phyloP scores from a whole-genome alignment of 163 green algal species.

The Chlamydomonas reinhardtii region DNA sequence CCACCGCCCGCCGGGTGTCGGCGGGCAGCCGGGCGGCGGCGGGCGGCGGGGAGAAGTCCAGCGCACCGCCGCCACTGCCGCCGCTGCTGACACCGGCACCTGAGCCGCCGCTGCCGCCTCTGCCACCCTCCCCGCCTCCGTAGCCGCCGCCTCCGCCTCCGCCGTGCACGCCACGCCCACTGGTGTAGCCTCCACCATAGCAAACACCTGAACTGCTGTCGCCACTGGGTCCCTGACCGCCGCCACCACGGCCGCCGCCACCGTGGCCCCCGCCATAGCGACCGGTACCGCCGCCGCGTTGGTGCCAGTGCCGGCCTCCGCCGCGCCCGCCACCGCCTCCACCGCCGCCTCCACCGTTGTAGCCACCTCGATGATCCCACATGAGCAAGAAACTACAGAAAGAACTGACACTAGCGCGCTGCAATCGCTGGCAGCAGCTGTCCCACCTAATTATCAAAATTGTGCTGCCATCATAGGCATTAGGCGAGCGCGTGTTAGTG shows the following conservation, averaged over 20 bases:
- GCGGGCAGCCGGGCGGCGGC: neutral
- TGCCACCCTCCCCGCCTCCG: neutral
- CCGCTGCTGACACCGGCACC: neutral
- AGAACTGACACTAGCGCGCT: too few species aligned
- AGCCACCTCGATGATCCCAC: too few species aligned
- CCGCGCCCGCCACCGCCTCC: neutral
- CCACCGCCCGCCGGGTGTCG: neutral
- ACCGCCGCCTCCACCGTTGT: too few species aligned
- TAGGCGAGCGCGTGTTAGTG: too few species aligned
- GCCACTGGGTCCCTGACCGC: too few species aligned
- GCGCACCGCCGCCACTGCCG: neutral
- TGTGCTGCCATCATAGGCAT: too few species aligned
- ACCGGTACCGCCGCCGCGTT: too few species aligned
- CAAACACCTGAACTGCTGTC: neutral
- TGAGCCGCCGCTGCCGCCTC: neutral
- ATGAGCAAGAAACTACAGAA: too few species aligned
- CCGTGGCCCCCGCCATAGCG: neutral
- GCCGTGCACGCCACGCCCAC: neutral
- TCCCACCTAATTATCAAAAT: too few species aligned
- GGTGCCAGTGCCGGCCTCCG: neutral
- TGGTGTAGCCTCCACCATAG: too few species aligned
- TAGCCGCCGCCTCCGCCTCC: neutral
- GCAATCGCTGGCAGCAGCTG: too few species aligned
- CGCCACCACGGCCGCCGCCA: too few species aligned
- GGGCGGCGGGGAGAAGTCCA: conserved; percentile 43